These are phyloP conservation scores for Talaromyces wortmannii DNA, from an alignment of 495 filamentous ascomycete genomes.

Conservation along the genomic window DNA sequence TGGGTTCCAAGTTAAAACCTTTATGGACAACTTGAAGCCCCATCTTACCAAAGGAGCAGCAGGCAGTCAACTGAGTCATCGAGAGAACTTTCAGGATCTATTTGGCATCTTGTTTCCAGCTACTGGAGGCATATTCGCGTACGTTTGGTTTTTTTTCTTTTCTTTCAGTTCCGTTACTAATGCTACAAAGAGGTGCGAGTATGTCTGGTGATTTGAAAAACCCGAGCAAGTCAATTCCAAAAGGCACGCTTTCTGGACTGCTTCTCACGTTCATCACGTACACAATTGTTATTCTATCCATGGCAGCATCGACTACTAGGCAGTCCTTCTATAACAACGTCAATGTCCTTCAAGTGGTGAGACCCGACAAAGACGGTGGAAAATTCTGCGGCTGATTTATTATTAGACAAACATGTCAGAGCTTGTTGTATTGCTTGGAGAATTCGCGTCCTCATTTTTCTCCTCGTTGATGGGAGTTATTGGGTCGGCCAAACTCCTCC, in stretches of 20 bases:
- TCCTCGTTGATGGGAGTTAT: conserved; percentile 84
- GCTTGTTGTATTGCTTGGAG: conserved; percentile 67
- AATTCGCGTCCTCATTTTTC: conserved; percentile 78
- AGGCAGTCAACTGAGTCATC: conserved; percentile 56
- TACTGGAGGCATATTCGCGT: conserved; percentile 67
- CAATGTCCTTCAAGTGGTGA: conserved; percentile 71
- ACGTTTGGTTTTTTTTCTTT: conserved; percentile 16
- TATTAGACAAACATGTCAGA: conserved; percentile 61
- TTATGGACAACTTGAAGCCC: conserved; percentile 66
- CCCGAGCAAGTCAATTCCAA: conserved; percentile 78
- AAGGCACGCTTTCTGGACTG: conserved; percentile 72
- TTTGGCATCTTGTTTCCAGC: conserved; percentile 87
- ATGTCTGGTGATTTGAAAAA: conserved; percentile 86
- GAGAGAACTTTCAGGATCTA: conserved; percentile 73
- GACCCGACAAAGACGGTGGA: conserved; percentile 4
- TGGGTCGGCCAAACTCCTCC: conserved; percentile 79
- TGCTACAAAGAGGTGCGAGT: conserved; percentile 56
- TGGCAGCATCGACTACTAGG: conserved; percentile 72
- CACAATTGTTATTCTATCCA: conserved; percentile 67
- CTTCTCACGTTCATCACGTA: conserved; percentile 71
- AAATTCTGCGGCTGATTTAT: neutral
- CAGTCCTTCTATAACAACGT: conserved; percentile 66
- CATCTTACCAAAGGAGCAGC: conserved; percentile 58
- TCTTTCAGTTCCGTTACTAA: conserved; percentile 10
- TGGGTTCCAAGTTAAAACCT: conserved; percentile 60